phyloP scores from a whole-genome alignment of 2,329 filamentous ascomycete species.

The Nemania sp. region DNA sequence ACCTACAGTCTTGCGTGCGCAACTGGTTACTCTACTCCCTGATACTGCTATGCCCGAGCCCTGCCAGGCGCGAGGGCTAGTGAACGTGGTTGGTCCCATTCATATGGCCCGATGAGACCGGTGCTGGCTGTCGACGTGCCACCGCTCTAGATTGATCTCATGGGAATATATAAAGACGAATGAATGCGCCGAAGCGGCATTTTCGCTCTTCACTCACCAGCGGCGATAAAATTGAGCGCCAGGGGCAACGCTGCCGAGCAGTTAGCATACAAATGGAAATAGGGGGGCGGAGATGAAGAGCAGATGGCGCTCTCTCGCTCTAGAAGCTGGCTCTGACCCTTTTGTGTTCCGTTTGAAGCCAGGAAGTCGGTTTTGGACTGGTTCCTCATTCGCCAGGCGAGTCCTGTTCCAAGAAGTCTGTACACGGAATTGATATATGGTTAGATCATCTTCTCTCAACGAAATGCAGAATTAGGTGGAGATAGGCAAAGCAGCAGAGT shows the following conservation, averaged over 20 bases:
- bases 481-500: neutral
- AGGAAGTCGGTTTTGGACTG: slow-evolving; percentile 74
- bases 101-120: neutral
- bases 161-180: slow-evolving; percentile 38
- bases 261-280: slow-evolving; percentile 37
- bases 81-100: slow-evolving; percentile 2
- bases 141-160: slow-evolving; percentile 58
- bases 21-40: slow-evolving; percentile 34
- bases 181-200: slow-evolving; percentile 33
- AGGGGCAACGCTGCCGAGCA: slow-evolving; percentile 68
- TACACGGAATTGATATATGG: neutral
- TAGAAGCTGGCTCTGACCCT: slow-evolving; percentile 61
- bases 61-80: neutral
- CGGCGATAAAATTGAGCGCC: slow-evolving; percentile 87
- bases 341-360: slow-evolving; percentile 78
- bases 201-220: slow-evolving; percentile 71
- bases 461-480: neutral
- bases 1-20: slow-evolving; percentile 45
- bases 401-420: slow-evolving; percentile 65
- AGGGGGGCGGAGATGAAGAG: slow-evolving; percentile 17
- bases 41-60: slow-evolving; percentile 9
- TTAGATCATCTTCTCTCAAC: slow-evolving; percentile 7
- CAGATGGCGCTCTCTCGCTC: slow-evolving; percentile 20
- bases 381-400: slow-evolving; percentile 61
- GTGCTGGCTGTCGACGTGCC: slow-evolving; percentile 47